Base-by-base conservation (phyloP, 352 stramenopile genomes). In the Phytophthora palmivora region DNA sequence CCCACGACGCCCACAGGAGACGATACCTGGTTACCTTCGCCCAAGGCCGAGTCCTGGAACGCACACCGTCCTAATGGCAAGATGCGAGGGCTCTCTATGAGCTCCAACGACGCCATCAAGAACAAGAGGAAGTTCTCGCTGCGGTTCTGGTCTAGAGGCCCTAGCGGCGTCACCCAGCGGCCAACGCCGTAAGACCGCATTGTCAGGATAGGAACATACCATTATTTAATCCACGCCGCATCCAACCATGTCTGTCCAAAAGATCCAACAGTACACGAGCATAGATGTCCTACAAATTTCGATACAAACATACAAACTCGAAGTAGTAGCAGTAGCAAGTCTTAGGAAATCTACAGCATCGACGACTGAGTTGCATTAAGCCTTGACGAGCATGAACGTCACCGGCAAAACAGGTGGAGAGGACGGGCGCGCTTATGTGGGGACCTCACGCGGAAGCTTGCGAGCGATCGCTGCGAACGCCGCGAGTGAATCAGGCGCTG, bases 101-200 rank as follows among this genome's bases (percentile, higher is more conserved):
- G 67, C 44, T 71, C 70, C 6, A 73, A 78, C 41, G 75, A 87
- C 44, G 58, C 67, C 18, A 76, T 68, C 19, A 82, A 87, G 60
- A 76, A 72, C 56, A 90, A 89, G 57, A 79, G 73, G 60, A 89
- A 82, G 69, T 92, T 90, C 59, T 87, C 77, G 55, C 59, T 92
- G 46, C 78, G 76, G 15, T 90, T 92, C 66, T 92, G 83, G 83
- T 72, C 67, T 1, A 48, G 63, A 28, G 67, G 63, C 11, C 55
- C 52, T 6, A 65, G 56, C 18, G 24, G 36, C 60, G 39, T 66
- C 12, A 63, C 49, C 24, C 46, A 65, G 37, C 41, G 63, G 21
- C 58, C 56, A 2, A 58, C 53, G 28, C 59, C 59, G 2, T 78
- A 60, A 36, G 39, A 6, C 32, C 26, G 14, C 54, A 43, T n/a